These are phyloP conservation scores for Scutellospora calospora DNA, from an alignment of 371 early-diverging fungal species.

Conservation along the genomic window DNA sequence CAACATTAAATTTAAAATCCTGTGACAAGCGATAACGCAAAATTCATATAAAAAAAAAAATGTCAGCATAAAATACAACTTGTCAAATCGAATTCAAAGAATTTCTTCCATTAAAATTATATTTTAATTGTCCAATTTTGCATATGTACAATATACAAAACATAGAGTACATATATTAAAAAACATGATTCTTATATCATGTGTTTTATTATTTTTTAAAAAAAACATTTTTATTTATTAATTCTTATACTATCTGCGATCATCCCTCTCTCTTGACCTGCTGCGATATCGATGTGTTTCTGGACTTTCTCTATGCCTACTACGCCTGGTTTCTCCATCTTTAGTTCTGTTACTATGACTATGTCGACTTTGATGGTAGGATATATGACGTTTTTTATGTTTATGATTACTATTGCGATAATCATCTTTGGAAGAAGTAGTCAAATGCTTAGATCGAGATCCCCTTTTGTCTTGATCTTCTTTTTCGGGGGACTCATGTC, in stretches of 20 bases:
- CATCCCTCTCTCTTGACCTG: constrained; percentile 28
- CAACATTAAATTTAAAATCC: too few species aligned
- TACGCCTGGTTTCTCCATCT: constrained; percentile 17
- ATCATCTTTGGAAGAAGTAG: constrained; percentile 25
- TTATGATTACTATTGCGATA: neutral
- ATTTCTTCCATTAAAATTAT: too few species aligned
- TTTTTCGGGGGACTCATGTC: constrained; percentile 14
- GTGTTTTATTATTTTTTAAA: too few species aligned
- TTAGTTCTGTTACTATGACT: constrained; percentile 25
- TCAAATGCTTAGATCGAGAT: constrained; percentile 3
- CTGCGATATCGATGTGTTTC: constrained; percentile 1
- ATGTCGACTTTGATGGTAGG: constrained; percentile 19
- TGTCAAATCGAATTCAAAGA: too few species aligned
- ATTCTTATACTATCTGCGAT: constrained; percentile 14
- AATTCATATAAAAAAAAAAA: too few species aligned
- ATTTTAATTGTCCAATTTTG: too few species aligned
- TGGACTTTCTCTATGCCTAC: constrained; percentile 10
- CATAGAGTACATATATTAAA: too few species aligned
- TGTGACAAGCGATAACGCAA: too few species aligned
- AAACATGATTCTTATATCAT: too few species aligned
- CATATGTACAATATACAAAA: too few species aligned
- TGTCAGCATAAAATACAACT: too few species aligned
- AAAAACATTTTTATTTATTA: too few species aligned
- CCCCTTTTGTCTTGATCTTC: constrained; percentile 18
- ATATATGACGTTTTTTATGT: constrained; percentile 7